These are phyloP conservation scores for Cinnamomum chago DNA, from an alignment of 164 flowering plant species.

Conservation along the genomic window DNA sequence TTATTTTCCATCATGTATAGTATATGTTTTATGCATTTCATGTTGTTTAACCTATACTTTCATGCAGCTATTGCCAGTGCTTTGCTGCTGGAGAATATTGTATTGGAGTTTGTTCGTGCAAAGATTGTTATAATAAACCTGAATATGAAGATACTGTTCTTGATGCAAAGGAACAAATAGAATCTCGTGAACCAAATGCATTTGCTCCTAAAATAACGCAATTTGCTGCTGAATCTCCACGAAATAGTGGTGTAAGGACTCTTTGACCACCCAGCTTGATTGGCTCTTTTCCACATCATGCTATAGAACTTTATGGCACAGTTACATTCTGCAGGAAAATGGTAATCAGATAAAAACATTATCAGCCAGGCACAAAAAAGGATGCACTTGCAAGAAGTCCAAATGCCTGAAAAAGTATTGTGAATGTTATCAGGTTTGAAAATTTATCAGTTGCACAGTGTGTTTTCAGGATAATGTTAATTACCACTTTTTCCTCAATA, in stretches of 20 bases:
- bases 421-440: constrained; percentile 76
- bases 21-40: no score
- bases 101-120: constrained; percentile 68
- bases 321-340: constrained; percentile 38
- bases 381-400: constrained; percentile 91
- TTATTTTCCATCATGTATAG: background rate
- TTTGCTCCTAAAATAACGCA: constrained; percentile 71
- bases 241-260: constrained; percentile 32
- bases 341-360: constrained; percentile 37
- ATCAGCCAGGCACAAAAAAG: constrained; percentile 75
- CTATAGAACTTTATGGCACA: background rate
- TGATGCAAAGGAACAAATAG: constrained; percentile 55
- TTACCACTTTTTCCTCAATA: background rate
- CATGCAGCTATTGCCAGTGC: constrained; percentile 78
- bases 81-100: constrained; percentile 85
- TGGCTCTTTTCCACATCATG: background rate
- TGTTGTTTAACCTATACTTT: background rate
- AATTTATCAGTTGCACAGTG: background rate
- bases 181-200: constrained; percentile 78
- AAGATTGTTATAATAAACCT: constrained; percentile 66
- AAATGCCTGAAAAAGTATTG: constrained; percentile 81
- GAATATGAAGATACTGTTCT: constrained; percentile 63
- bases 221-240: constrained; percentile 20
- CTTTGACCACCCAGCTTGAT: background rate
- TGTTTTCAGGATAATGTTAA: background rate